Conservation (phyloP, 2,329 filamentous ascomycete species). For the Emydomyces testavorans region DNA sequence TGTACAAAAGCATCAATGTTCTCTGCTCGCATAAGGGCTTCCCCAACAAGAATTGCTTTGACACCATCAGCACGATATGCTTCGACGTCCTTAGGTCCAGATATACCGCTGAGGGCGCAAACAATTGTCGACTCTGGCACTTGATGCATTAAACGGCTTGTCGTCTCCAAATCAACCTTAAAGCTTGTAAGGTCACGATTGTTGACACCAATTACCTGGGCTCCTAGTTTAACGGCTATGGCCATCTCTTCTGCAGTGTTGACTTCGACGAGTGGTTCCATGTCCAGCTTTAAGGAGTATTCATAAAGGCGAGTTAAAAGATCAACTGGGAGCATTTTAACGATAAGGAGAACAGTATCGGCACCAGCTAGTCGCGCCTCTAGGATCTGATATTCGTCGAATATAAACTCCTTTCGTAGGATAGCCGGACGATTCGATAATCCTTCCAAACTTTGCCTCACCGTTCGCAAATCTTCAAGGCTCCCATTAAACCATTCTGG, state of each 20-base stretch:
- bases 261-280: slow-evolving; percentile 96
- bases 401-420: slow-evolving; percentile 91
- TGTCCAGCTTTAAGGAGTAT: slow-evolving; percentile 80
- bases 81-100: slow-evolving; percentile 73
- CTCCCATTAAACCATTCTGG: slow-evolving; percentile 99
- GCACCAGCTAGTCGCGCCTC: slow-evolving; percentile 87
- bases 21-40: slow-evolving; percentile 85
- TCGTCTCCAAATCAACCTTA: slow-evolving; percentile 89
- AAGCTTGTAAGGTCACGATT: slow-evolving; percentile 95
- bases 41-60: slow-evolving; percentile 84
- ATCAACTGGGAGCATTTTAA: slow-evolving; percentile 84
- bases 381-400: slow-evolving; percentile 95
- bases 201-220: slow-evolving; percentile 92
- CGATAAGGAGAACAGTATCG: slow-evolving; percentile 88
- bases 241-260: slow-evolving; percentile 91
- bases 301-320: slow-evolving; percentile 67
- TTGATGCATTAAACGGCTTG: slow-evolving; percentile 73
- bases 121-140: slow-evolving; percentile 78
- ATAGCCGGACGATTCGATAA: slow-evolving; percentile 90
- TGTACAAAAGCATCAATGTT: slow-evolving; percentile 74
- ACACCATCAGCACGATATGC: slow-evolving; percentile 83
- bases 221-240: slow-evolving; percentile 70
- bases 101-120: slow-evolving; percentile 89
- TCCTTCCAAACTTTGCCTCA: slow-evolving; percentile 75
- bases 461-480: slow-evolving; percentile 80